Evolutionary conservation across 1,284 basidiomycete species (phyloP), one percentile per base, ranked within the genome.

Genomic region (Fomitopsis schrenkii): DNA sequence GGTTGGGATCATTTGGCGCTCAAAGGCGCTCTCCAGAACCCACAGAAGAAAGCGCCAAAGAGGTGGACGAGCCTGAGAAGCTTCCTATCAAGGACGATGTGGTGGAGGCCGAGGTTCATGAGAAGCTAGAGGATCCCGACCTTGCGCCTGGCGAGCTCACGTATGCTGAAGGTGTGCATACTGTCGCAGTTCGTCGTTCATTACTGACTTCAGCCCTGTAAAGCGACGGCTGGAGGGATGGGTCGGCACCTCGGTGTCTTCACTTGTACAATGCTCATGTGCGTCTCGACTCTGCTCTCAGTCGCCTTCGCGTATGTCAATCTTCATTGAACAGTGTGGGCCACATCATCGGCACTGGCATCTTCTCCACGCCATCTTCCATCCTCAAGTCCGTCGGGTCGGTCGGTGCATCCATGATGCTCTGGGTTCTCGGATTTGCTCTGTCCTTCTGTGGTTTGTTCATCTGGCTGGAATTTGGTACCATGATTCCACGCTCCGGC

Each of bases 391-490:
- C 84, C 0, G 83, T 85, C 0, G 89, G 88, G 38, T 87, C 87
- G 7, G 76, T 83, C 3, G 90, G 89, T 9, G 76, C 87, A 40
- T 78, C 85, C 0, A 76, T 90, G 41, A 71, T 85, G 53, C 86
- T 90, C 79, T 92, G 90, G 90, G 74, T 90, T 22, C 71, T 89
- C 19, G 90, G 90, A 30, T 81, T 87, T 58, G 68, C 83, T 50
- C 77, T 89, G 54, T 88, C 86, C 14, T 80, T 80, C 19, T 81
- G 80, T 59, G 90, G 88, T 15, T 85, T 83, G 22, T 80, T 81
- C 40, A 89, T 93, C 26, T 93, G 87, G 69, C 78, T 91, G 17
- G 90, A 91, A 69, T 80, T 88, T 38, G 90, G 90, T 33, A 89
- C 86, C 15, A 86, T 88, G 67, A 72, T 82, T 66, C 68, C 67